phyloP scores from a whole-genome alignment of 495 filamentous ascomycete genomes.

The Niebla homalea region DNA sequence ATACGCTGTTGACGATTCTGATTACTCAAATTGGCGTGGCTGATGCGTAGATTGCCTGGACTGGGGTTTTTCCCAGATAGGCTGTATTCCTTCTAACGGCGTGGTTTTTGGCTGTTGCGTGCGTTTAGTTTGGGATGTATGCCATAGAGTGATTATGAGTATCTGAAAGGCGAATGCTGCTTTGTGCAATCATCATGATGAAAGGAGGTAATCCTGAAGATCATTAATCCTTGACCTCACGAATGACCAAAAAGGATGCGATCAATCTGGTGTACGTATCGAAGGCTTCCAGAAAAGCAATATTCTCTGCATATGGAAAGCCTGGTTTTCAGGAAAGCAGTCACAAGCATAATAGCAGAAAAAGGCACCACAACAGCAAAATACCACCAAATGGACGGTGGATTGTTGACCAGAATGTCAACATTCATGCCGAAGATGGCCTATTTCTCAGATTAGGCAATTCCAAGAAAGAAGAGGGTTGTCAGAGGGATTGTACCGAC shows the following conservation, averaged over 20 bases:
- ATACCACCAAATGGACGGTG: constrained; percentile 2
- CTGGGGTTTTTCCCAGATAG: too few species aligned
- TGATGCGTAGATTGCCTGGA: too few species aligned
- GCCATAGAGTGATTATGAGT: too few species aligned
- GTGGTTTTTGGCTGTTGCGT: too few species aligned
- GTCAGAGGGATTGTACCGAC: background rate
- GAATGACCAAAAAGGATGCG: background rate
- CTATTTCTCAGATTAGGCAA: background rate
- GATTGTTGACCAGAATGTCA: background rate
- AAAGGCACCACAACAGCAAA: background rate
- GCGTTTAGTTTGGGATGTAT: too few species aligned
- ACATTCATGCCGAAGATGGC: constrained; percentile 5
- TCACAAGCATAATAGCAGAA: background rate
- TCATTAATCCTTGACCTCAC: too few species aligned
- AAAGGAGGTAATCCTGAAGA: too few species aligned
- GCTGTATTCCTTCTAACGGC: too few species aligned
- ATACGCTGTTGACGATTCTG: too few species aligned
- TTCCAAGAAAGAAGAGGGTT: background rate
- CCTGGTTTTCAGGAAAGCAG: background rate
- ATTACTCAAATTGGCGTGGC: too few species aligned
- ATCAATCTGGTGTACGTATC: background rate
- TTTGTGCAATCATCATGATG: too few species aligned
- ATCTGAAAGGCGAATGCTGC: too few species aligned
- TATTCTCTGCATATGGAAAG: background rate
- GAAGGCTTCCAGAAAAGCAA: background rate